phyloP scores from a whole-genome alignment of 2,329 filamentous ascomycete genomes.

The Teratosphaeria viscida region DNA sequence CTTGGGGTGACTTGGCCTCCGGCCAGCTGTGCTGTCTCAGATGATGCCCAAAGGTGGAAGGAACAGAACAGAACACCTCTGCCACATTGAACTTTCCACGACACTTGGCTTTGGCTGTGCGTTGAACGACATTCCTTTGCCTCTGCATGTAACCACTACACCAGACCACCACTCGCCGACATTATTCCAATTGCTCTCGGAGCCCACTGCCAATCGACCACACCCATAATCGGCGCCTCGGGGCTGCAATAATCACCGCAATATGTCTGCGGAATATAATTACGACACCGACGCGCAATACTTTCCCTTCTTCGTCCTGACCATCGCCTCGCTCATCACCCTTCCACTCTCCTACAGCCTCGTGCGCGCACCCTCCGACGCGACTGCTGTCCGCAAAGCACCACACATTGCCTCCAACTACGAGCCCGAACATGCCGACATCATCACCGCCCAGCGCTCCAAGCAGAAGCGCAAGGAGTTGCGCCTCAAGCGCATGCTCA shows the following conservation, averaged over 20 bases:
- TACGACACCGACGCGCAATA: constrained; percentile 98
- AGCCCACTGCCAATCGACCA: not conserved
- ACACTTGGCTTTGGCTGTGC: not conserved
- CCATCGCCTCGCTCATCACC: constrained; percentile 76
- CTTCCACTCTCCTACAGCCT: constrained; percentile 78
- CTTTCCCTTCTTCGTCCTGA: constrained; percentile 98
- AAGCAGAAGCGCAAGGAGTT: constrained; percentile 85
- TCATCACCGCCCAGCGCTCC: constrained; percentile 71
- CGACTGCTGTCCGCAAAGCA: constrained; percentile 63
- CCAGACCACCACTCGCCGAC: not conserved
- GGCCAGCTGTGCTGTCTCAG: not conserved
- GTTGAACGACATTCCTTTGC: not conserved
- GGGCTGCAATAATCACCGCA: constrained; percentile 22
- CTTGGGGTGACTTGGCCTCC: not conserved
- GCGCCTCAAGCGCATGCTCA: constrained; percentile 71
- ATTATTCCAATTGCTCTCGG: too few species aligned
- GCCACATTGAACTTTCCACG: not conserved
- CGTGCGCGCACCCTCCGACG: constrained; percentile 62
- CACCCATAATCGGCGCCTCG: not conserved
- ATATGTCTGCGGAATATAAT: constrained; percentile 89
- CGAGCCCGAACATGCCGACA: constrained; percentile 68
- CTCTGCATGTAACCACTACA: not conserved
- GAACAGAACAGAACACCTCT: not conserved
- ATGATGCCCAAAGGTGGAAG: not conserved
- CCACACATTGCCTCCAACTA: constrained; percentile 74